Evolutionary conservation across 495 filamentous ascomycete species (phyloP).

Genomic region (Tuber umbilicatum): DNA sequence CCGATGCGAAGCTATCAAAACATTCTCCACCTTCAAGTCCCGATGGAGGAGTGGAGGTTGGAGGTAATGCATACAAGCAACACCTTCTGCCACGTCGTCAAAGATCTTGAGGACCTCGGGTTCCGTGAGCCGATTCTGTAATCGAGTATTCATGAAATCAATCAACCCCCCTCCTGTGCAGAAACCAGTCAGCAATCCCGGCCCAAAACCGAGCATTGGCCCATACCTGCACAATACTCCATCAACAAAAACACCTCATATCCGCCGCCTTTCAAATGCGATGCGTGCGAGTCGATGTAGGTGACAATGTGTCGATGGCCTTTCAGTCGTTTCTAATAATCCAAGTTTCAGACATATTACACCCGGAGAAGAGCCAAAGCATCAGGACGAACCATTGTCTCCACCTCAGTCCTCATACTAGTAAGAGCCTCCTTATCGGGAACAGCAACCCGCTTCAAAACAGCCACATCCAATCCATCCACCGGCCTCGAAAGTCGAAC

Average conservation of each 20-base stretch:
- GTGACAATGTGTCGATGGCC: constrained; percentile 93
- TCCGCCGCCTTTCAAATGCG: constrained; percentile 80
- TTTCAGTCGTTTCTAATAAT: constrained; percentile 71
- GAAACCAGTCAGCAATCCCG: constrained; percentile 42
- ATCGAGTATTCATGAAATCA: constrained; percentile 98
- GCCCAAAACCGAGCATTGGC: constrained; percentile 4
- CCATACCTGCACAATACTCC: constrained; percentile 69
- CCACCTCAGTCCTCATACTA: constrained; percentile 95
- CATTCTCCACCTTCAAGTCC: constrained; percentile 96
- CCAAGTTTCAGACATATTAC: constrained; percentile 29
- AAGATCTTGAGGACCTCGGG: constrained; percentile 97
- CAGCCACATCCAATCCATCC: constrained; percentile 75
- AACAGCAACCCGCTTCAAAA: constrained; percentile 95
- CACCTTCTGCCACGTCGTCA: constrained; percentile 87
- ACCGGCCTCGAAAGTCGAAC: constrained; percentile 73
- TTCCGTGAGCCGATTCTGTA: constrained; percentile 94
- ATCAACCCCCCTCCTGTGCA: constrained; percentile 74
- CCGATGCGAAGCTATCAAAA: constrained; percentile 69
- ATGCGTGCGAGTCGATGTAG: constrained; percentile 96
- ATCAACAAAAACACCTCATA: constrained; percentile 98
- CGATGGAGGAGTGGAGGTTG: constrained; percentile 88
- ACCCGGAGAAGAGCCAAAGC: constrained; percentile 16
- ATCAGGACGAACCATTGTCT: constrained; percentile 65
- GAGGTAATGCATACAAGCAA: constrained; percentile 98
- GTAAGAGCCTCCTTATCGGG: constrained; percentile 89